Base-by-base conservation (phyloP, 192 early-diverging fungal genomes). In the Podochytrium sp. region DNA sequence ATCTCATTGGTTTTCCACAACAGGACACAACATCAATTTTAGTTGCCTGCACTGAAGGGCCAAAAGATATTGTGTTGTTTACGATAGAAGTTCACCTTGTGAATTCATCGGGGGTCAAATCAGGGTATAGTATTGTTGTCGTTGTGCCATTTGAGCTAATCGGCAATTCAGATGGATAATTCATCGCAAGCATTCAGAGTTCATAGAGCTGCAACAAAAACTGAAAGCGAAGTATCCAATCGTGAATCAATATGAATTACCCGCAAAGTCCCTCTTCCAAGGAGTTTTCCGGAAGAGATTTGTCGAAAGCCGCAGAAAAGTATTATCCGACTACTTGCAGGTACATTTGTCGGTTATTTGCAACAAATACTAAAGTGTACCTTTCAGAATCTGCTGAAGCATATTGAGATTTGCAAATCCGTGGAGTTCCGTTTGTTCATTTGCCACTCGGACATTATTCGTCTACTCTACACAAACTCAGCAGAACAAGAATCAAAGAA, bases 111-210 rank as follows among this genome's bases (percentile, higher is more conserved):
- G 66, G 66, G 7, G 32, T 37, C 12, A 51, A 69, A 55, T 69
- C 66, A n/a, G 66, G 66, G 66, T 69, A 55, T 49, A 14, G 1
- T 38, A 35, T 23, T 38, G 41, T 2, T 41, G 27, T 42, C 10
- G 66, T 25, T 52, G 57, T 14, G 74, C 29, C 1, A 25, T 47
- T 34, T 61, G 38, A 34, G 16, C 6, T 30, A 20, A 5, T 34
- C 23, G 30, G 5, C 23, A 33, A 7, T 27, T 20, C 50, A 74
- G 63, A 5, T 84, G 83, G 83, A 62, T 75, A 32, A 60, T 85
- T 23, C 30, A 35, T 1, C 83, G 93, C 5, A 79, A 95, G 2
- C 95, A 93, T 77, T 87, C 87, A n/a, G 94, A 98, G 79, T 96
- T 98, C 76, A 86, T 89, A 60, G 82, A 86, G 0, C 78, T 98